Evolutionary conservation across 2,329 filamentous ascomycete genomes (phyloP).

Genomic region (Diaporthe ampelina): DNA sequence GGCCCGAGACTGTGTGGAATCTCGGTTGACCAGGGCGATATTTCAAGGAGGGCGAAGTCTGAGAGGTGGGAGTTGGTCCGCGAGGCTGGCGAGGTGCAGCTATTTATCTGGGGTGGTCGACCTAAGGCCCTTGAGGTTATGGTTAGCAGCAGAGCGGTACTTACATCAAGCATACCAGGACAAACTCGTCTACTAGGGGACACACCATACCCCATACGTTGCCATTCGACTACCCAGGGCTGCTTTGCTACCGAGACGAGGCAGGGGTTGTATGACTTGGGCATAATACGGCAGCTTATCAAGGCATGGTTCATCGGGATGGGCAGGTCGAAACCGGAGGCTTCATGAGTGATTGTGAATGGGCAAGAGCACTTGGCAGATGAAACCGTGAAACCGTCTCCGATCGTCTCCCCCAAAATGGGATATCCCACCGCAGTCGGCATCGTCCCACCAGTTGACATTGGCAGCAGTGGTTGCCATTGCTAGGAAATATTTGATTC

Average conservation of each 20-base stretch:
- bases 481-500: background rate
- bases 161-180: background rate
- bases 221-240: background rate
- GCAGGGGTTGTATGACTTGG: conserved; percentile 47
- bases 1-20: background rate
- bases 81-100: background rate
- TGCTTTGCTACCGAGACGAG: background rate
- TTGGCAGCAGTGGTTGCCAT: background rate
- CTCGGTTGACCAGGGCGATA: background rate
- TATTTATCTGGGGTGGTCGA: background rate
- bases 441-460: background rate
- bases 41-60: background rate
- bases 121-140: background rate
- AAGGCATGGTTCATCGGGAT: conserved; percentile 51
- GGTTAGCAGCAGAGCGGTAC: background rate
- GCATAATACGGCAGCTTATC: conserved; percentile 55
- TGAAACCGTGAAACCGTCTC: too few relatives aligned
- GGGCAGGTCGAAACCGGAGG: conserved; percentile 11
- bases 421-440: background rate
- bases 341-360: background rate
- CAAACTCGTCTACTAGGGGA: background rate
- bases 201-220: background rate
- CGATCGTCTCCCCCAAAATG: too few relatives aligned
- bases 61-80: background rate
- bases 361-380: background rate